These are phyloP conservation scores for Macrocybe gigantea DNA, from an alignment of 768 basidiomycete genomes.

Conservation along the genomic window DNA sequence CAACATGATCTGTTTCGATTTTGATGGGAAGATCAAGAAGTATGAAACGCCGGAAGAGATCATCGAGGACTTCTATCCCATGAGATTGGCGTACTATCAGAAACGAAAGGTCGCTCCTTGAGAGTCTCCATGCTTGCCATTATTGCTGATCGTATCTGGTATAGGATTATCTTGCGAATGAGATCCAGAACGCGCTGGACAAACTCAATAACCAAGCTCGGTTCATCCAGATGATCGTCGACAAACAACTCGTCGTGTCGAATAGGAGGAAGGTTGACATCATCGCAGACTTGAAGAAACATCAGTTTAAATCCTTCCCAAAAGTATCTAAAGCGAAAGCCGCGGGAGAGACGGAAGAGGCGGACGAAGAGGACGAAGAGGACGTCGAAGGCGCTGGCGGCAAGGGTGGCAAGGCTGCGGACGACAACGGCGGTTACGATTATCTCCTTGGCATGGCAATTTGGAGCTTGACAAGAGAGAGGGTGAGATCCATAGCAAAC, in stretches of 20 bases:
- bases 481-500: slow-evolving; percentile 36
- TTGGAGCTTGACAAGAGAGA: slow-evolving; percentile 91
- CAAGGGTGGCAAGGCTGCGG: slow-evolving; percentile 17
- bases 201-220: slow-evolving; percentile 91
- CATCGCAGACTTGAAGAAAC: slow-evolving; percentile 73
- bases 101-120: slow-evolving; percentile 76
- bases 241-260: slow-evolving; percentile 72
- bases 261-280: slow-evolving; percentile 89
- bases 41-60: slow-evolving; percentile 89
- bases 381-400: slow-evolving; percentile 38
- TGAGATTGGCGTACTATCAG: slow-evolving; percentile 87
- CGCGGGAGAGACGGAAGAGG: slow-evolving; percentile 58
- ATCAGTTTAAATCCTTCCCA: slow-evolving; percentile 89
- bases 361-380: slow-evolving; percentile 43
- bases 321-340: slow-evolving; percentile 67
- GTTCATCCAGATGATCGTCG: slow-evolving; percentile 94
- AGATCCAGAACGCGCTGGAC: slow-evolving; percentile 77
- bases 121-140: neutral
- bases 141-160: slow-evolving; percentile 4
- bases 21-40: slow-evolving; percentile 92
- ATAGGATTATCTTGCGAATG: slow-evolving; percentile 80
- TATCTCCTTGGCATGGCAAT: slow-evolving; percentile 95
- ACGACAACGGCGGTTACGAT: slow-evolving; percentile 68
- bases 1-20: slow-evolving; percentile 99
- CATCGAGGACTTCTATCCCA: slow-evolving; percentile 87